Base-by-base conservation (phyloP, 2,329 filamentous ascomycete genomes). In the Colletotrichum godetiae region DNA sequence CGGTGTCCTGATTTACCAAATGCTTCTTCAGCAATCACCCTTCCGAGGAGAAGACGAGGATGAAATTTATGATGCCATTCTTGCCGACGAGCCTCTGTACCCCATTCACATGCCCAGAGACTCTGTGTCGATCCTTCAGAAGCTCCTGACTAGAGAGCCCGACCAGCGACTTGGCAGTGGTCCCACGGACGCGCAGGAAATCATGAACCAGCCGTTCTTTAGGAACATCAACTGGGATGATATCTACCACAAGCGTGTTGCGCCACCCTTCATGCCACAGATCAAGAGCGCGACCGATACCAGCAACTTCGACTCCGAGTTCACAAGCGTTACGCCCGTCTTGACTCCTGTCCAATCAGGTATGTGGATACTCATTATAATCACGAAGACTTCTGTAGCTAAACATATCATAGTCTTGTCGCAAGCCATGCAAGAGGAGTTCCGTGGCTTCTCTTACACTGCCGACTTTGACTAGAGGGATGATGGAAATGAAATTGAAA, bases 171-270 rank as follows among this genome's bases (percentile, higher is more conserved):
- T 99, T 35, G 97, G 97, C 75, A 97, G 95, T 77, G 97, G 97
- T 4, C 96, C 97, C 2, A 98, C 97, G 0, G 97, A 99, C 84
- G 97, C 97, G 3, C 95, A 98, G 84, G 97, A 99, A 84, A 93
- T 99, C 80, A 99, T 99, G 97, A 97, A 92, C 81, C 97, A 99
- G 82, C 94, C 97, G 1, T 99, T 99, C 88, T 99, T 99, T 88
- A 90, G 95, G 75, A 97, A 97, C 81, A 94, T 98, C 82, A 97
- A 97, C 84, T 99, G 97, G 97, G 97, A 99, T 76, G 97, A 99
- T 81, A 95, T 99, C 74, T 98, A 98, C 83, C 91, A 98, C 86
- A 99, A 98, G 90, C 91, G 95, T 46, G 91, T 98, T 24, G 90
- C 92, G 66, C 93, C 97, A 67, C 97, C 97, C 0, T 98, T 98